Conservation (phyloP, 495 filamentous ascomycete species). For the Tuber melanosporum region DNA sequence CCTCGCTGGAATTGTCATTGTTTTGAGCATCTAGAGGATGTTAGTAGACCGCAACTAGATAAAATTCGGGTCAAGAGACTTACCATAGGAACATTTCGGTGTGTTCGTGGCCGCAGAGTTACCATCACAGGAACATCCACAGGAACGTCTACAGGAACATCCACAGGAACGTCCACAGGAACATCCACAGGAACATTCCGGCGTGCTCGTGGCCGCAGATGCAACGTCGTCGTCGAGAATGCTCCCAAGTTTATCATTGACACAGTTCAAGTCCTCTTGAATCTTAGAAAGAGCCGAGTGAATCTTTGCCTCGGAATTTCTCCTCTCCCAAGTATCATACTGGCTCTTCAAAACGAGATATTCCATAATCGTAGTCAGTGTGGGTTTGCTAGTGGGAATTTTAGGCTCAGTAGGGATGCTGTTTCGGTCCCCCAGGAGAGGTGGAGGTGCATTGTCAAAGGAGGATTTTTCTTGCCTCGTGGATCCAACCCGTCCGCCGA, state of each 20-base stretch:
- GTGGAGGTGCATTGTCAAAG: neutral
- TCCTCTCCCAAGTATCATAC: neutral
- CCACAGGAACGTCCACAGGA: too few relatives aligned
- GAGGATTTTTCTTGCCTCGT: neutral
- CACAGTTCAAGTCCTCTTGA: neutral
- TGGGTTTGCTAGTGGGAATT: neutral
- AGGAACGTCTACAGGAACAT: too few relatives aligned
- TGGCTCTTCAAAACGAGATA: neutral
- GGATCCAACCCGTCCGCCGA: neutral
- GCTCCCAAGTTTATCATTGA: neutral
- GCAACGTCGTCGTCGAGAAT: neutral
- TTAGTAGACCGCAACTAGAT: neutral
- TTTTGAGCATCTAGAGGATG: neutral
- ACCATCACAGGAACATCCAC: neutral
- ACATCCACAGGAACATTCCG: neutral
- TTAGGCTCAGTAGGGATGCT: neutral
- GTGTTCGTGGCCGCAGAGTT: too few relatives aligned
- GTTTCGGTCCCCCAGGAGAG: neutral
- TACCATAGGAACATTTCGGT: neutral
- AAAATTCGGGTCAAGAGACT: neutral
- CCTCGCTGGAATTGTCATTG: neutral
- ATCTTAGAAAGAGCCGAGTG: neutral
- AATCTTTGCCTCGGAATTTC: neutral
- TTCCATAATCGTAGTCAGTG: neutral
- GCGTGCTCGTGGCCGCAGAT: neutral